A percentile compares a stretch with the other conserved stretches of the same genome.
Evolutionary conservation across 345 rosid genomes (phyloP).

Genomic region (Heritiera fomes): DNA sequence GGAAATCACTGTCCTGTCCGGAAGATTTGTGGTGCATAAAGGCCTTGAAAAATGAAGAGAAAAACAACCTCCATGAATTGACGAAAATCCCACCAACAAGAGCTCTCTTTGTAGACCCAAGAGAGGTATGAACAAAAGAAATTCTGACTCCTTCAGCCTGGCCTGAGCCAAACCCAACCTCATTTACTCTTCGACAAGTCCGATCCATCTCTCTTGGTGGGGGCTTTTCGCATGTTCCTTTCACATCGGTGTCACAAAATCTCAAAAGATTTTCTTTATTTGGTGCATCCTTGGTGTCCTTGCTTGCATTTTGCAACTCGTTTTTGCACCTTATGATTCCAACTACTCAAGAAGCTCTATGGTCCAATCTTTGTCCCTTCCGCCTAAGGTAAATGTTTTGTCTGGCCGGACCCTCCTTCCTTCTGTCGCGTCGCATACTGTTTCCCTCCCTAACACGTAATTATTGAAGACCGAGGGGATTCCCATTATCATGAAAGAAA

Average conservation of each 20-base stretch:
- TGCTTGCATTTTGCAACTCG: slow-evolving; percentile 22
- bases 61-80: slow-evolving; percentile 29
- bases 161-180: slow-evolving; percentile 26
- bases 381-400: not conserved
- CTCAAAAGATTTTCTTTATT: slow-evolving; percentile 61
- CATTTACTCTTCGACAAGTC: slow-evolving; percentile 30
- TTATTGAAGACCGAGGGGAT: slow-evolving; percentile 5
- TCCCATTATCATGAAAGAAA: slow-evolving; percentile 1
- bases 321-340: slow-evolving; percentile 30
- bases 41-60: slow-evolving; percentile 45
- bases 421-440: slow-evolving; percentile 1
- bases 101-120: slow-evolving; percentile 80
- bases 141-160: slow-evolving; percentile 9
- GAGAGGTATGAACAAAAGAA: slow-evolving; percentile 56
- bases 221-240: slow-evolving; percentile 45
- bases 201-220: slow-evolving; percentile 29
- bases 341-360: slow-evolving; percentile 36
- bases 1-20: slow-evolving; percentile 75
- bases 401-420: slow-evolving; percentile 27
- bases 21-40: slow-evolving; percentile 89
- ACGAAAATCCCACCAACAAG: slow-evolving; percentile 34
- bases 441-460: slow-evolving; percentile 3
- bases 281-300: slow-evolving; percentile 40
- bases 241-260: slow-evolving; percentile 42
- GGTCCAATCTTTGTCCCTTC: slow-evolving; percentile 35